Conservation (phyloP, 352 stramenopile genomes). For the Globisporangium nagaii region DNA sequence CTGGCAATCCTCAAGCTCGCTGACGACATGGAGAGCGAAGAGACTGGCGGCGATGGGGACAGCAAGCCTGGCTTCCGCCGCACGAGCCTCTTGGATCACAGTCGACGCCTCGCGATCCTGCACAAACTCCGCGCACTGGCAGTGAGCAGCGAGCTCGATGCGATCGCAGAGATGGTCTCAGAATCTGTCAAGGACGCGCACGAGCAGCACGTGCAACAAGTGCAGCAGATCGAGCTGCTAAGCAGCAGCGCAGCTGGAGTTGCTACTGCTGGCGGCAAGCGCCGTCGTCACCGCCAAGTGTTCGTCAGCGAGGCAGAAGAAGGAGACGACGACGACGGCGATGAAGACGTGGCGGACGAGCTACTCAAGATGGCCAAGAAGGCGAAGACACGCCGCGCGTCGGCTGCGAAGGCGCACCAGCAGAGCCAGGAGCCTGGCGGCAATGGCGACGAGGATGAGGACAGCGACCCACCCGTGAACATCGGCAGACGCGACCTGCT, state of each 20-base stretch:
- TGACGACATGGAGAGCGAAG: constrained; percentile 36
- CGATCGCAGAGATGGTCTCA: constrained; percentile 14
- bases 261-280: not conserved
- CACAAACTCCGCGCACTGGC: constrained; percentile 12
- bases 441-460: constrained; percentile 11
- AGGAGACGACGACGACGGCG: constrained; percentile 12
- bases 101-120: constrained; percentile 13
- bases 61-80: too few relatives aligned
- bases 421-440: constrained; percentile 6
- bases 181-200: constrained; percentile 18
- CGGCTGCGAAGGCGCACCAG: constrained; percentile 14
- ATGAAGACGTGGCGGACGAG: constrained; percentile 17
- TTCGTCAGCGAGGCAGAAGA: not conserved
- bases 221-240: constrained; percentile 10
- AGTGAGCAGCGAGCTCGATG: constrained; percentile 14
- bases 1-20: constrained; percentile 50
- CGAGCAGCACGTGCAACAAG: constrained; percentile 19
- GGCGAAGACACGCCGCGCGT: constrained; percentile 37
- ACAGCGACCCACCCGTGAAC: constrained; percentile 7
- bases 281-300: not conserved
- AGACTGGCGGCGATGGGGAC: constrained; percentile 8
- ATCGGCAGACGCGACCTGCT: constrained; percentile 30
- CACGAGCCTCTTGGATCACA: constrained; percentile 8
- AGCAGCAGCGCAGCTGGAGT: not conserved
- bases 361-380: constrained; percentile 35